Evolutionary conservation across 371 early-diverging fungal species (phyloP), one percentile per base, ranked within the genome.

Genomic region (Rhizopus sp.): DNA sequence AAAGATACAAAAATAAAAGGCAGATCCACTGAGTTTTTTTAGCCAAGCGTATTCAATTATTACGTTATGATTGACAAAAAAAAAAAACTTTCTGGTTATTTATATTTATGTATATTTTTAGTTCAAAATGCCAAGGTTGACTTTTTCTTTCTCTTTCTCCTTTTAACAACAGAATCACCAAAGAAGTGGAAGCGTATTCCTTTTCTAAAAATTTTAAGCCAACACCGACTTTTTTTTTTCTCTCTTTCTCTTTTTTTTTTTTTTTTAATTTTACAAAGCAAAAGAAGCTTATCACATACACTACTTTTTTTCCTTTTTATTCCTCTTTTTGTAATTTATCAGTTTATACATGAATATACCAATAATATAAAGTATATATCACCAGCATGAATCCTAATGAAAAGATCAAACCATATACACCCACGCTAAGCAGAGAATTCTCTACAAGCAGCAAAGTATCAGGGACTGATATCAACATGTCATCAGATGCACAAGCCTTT

Each of bases 401-500:
- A 12, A 65, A 60, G 31, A 48, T 60, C 8, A n/a, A 53, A 47
- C 31, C 57, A 9, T 65, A 65, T 16, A 45, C 55, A 33, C 65
- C 65, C 10, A 56, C 38, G 31, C 17, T 65, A 33, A 65, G 49
- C 38, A 47, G 60, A 65, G 60, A 55, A 52, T 65, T 60, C 16
- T 65, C 65, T 9, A 47, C 47, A 3, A 35, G 16, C 30, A 56
- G 56, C 4, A 38, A 31, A 13, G 39, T 16, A 23, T 23, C 55
- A 4, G 53, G 23, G 23, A 52, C 41, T 49, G 32, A 30, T 10
- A 17, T 30, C n/a, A 56, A 56, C 15, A 61, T 64, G 64, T 49
- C 56, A 1, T 59, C 66, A 2, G 61, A 65, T 41, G 60, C 66
- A 1, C 57, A 65, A 13, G 57, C 58, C 35, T 65, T 57, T 50